A percentile compares a stretch with the other conserved stretches of the same genome.
These are phyloP conservation scores for Amoebophrya sp. DNA, from an alignment of 169 alveolate species.

Conservation along the genomic window DNA sequence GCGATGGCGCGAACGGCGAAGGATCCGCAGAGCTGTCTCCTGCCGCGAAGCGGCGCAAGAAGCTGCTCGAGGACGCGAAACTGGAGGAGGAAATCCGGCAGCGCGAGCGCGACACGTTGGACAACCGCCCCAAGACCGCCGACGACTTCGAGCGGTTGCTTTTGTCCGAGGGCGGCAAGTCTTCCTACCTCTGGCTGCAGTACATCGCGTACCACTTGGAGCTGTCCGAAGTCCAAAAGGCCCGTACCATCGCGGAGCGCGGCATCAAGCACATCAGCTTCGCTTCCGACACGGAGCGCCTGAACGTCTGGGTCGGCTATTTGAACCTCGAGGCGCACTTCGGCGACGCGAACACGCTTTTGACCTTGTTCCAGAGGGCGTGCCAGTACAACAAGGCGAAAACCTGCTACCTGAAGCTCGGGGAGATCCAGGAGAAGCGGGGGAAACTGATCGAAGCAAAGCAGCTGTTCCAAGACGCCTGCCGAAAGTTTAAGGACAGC, in stretches of 20 bases:
- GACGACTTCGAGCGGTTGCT: slow-evolving; percentile 3
- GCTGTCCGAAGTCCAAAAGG: background rate
- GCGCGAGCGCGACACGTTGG: background rate
- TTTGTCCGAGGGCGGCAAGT: background rate
- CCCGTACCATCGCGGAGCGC: background rate
- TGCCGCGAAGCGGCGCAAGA: background rate
- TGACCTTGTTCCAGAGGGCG: background rate
- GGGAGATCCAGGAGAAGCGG: background rate
- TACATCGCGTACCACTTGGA: background rate
- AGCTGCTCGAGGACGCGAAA: background rate
- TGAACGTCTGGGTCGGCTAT: background rate
- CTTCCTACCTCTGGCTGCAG: background rate
- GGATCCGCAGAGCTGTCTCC: background rate
- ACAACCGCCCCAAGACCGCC: background rate
- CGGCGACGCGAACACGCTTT: background rate
- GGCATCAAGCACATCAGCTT: background rate
- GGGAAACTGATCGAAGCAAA: background rate
- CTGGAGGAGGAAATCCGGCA: background rate
- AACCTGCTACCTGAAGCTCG: background rate
- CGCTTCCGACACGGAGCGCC: background rate
- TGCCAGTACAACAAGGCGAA: slow-evolving; percentile 5
- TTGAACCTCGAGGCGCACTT: background rate
- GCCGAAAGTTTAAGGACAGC: background rate
- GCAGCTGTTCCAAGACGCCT: background rate
- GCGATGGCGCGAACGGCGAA: background rate